Conservation (phyloP, 495 filamentous ascomycete genomes). For the Bathelium albidoporum region DNA sequence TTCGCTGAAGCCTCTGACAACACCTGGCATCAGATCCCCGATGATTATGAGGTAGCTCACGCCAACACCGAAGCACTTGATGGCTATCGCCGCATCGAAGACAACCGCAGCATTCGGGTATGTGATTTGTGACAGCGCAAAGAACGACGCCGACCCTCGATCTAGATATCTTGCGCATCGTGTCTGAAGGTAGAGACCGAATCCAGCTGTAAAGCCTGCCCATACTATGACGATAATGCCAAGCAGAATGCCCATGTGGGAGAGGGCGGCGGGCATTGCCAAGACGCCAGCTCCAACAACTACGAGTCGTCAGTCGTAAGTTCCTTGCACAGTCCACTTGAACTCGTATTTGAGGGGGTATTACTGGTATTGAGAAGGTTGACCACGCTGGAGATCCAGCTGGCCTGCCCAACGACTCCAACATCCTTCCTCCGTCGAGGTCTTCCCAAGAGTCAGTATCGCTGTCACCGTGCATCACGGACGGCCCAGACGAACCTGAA, state of each 20-base stretch:
- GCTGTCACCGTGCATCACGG: conserved; percentile 9
- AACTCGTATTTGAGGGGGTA: conserved; percentile 13
- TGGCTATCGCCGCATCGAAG: conserved; percentile 91
- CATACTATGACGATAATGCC: conserved; percentile 79
- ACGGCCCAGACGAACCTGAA: conserved; percentile 18
- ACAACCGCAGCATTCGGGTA: conserved; percentile 94
- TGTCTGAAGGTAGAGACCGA: conserved; percentile 89
- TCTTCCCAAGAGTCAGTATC: conserved; percentile 28
- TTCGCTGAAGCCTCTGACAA: conserved; percentile 64
- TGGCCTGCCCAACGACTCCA: conserved; percentile 57
- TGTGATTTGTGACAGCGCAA: conserved; percentile 86
- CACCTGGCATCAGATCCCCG: conserved; percentile 94
- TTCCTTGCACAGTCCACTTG: neutral
- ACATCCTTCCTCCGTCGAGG: conserved; percentile 37
- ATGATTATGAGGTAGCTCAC: conserved; percentile 98
- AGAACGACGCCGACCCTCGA: conserved; percentile 71
- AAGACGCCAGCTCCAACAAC: conserved; percentile 90
- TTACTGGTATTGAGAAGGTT: conserved; percentile 92
- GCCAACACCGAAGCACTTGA: conserved; percentile 95
- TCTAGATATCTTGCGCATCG: conserved; percentile 88
- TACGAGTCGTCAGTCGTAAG: conserved; percentile 26
- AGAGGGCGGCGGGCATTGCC: conserved; percentile 88
- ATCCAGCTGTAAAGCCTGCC: conserved; percentile 78
- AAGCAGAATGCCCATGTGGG: conserved; percentile 78
- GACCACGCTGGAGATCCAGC: conserved; percentile 84